A percentile compares a stretch with the other conserved stretches of the same genome.
Conservation (phyloP, 1,139 yeast genomes). For the Candida buenavistaensis region DNA sequence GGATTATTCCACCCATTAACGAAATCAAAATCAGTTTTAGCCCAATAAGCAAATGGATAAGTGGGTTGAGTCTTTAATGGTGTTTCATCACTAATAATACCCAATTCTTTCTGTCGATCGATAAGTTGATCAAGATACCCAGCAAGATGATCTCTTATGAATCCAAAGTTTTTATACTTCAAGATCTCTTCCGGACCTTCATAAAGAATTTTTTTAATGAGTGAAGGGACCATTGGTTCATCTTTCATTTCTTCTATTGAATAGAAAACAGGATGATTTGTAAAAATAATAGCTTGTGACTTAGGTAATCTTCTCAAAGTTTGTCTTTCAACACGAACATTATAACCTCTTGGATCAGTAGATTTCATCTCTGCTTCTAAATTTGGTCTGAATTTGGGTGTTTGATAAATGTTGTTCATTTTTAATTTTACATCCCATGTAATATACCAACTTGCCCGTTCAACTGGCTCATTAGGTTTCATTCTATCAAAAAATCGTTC, state of each 20-base stretch:
- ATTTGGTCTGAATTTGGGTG: slow-evolving; percentile 32
- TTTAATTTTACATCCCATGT: slow-evolving; percentile 69
- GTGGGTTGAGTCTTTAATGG: slow-evolving; percentile 60
- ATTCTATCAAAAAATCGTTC: slow-evolving; percentile 69
- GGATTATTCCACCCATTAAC: slow-evolving; percentile 54
- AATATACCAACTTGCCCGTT: slow-evolving; percentile 75
- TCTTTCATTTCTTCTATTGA: slow-evolving; percentile 75
- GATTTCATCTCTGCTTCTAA: slow-evolving; percentile 31
- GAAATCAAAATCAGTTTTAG: slow-evolving; percentile 38
- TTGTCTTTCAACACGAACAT: slow-evolving; percentile 61
- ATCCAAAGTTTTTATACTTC: slow-evolving; percentile 60
- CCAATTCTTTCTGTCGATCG: slow-evolving; percentile 55
- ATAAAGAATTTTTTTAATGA: slow-evolving; percentile 57
- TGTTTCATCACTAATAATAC: slow-evolving; percentile 54
- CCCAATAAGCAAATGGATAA: slow-evolving; percentile 63
- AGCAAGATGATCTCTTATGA: slow-evolving; percentile 57
- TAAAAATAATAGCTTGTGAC: slow-evolving; percentile 50
- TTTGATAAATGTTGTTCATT: slow-evolving; percentile 54
- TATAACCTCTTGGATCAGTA: slow-evolving; percentile 46
- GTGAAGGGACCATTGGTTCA: slow-evolving; percentile 71
- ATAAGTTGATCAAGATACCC: slow-evolving; percentile 59
- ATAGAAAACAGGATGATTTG: slow-evolving; percentile 71
- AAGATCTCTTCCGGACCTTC: slow-evolving; percentile 69
- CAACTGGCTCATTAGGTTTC: slow-evolving; percentile 61
- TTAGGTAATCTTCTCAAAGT: slow-evolving; percentile 51